Percentiles rank a stretch among this genome's conserved stretches.
phyloP scores from a whole-genome alignment of 2,329 filamentous ascomycete species.

The Lasiodiplodia sp. region DNA sequence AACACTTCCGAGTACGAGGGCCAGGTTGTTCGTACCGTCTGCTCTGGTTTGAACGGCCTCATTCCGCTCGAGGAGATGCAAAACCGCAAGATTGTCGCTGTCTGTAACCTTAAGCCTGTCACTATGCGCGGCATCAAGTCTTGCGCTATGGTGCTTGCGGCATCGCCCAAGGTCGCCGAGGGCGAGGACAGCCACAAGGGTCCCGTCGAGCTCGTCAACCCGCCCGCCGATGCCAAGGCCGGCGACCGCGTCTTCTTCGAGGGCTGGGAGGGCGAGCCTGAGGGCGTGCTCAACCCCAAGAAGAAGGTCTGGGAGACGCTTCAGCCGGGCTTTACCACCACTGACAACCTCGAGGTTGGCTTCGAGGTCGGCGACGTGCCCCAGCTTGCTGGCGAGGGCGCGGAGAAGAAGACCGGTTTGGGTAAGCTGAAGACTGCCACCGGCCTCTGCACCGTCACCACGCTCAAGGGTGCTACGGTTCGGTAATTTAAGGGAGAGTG shows the following conservation, averaged over 20 bases:
- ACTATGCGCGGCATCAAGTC: constrained; percentile 94
- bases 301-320: constrained; percentile 99
- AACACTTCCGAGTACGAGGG: constrained; percentile 93
- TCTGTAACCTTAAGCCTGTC: constrained; percentile 98
- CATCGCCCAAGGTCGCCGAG: constrained; percentile 81
- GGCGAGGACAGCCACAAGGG: constrained; percentile 86
- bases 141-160: constrained; percentile 91
- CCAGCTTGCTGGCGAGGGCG: constrained; percentile 74
- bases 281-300: constrained; percentile 95
- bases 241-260: constrained; percentile 93
- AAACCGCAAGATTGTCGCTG: constrained; percentile 89
- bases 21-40: constrained; percentile 91
- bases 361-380: constrained; percentile 84
- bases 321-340: constrained; percentile 95
- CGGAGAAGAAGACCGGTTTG: constrained; percentile 61
- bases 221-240: constrained; percentile 78
- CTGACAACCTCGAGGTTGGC: constrained; percentile 77
- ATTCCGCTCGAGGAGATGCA: constrained; percentile 97
- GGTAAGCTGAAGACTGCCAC: constrained; percentile 78
- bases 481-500: constrained; percentile 61
- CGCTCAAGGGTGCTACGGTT: constrained; percentile 80
- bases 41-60: constrained; percentile 93
- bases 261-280: constrained; percentile 91
- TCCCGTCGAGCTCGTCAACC: constrained; percentile 89
- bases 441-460: constrained; percentile 83